Evolutionary conservation across 768 basidiomycete genomes (phyloP), one percentile per base, ranked within the genome.

Genomic region (Hericium alpestre): DNA sequence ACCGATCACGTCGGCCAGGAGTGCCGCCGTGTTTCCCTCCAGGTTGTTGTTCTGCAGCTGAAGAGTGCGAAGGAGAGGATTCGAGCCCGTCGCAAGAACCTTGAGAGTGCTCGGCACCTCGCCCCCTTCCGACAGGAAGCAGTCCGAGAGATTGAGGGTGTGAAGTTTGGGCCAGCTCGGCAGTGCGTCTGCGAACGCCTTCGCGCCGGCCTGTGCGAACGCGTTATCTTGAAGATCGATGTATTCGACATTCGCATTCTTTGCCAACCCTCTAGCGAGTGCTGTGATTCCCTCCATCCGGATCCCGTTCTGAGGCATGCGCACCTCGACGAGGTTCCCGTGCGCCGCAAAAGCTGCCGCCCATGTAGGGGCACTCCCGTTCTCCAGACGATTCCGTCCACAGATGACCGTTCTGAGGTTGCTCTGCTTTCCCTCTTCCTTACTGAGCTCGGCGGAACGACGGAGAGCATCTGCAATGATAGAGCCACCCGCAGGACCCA

Each of bases 271-370:
- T 22, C 70, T 67, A 5, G 90, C 89, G 22, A 99, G 80, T 11
- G 82, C 80, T 9, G 78, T 79, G 65, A 95, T 87, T 4, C 96
- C 96, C 57, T 86, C 86, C 84, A 90, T 90, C 61, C 93, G 79
- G 64, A 99, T 97, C 4, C 95, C 96, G 66, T 99, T 97, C 76
- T 98, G 94, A n/a, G 90, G 89, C 84, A 98, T 86, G 57, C 89
- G 80, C 32, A 98, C 86, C 62, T 96, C 91, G 54, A 75, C 75
- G 37, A 99, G 79, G 6, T 82, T 83, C 7, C 81, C 84, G 66
- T 96, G 93, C 39, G 82, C 88, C 1, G 83, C 82, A 66, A 95
- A 95, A 4, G 95, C 94, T 40, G 83, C 80, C 1, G 90, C 92
- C 88, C 91, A 98, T 6, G 79, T 78, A 0, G 73, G 59, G 8